phyloP scores from a whole-genome alignment of 2,329 filamentous ascomycete species.

The Calonectria leucothoes region DNA sequence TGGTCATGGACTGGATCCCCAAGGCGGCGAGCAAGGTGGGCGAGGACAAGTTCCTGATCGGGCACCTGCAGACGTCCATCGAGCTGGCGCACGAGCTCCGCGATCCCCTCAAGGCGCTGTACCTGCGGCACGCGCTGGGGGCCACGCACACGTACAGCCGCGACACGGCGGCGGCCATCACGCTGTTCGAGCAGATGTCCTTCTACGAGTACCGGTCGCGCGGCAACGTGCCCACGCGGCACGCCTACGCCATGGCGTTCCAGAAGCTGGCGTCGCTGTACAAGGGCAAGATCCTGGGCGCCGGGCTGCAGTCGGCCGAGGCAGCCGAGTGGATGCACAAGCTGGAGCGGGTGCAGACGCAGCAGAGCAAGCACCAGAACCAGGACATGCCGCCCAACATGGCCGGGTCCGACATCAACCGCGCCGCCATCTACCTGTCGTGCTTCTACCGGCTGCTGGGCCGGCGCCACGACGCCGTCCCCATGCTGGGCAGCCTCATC shows the following conservation, averaged over 20 bases:
- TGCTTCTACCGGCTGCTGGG: constrained; percentile 50
- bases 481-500: constrained; percentile 48
- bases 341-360: constrained; percentile 49
- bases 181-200: constrained; percentile 50
- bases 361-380: constrained; percentile 52
- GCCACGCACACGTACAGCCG: constrained; percentile 49
- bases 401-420: constrained; percentile 55
- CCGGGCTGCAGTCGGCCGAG: constrained; percentile 40
- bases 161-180: constrained; percentile 48
- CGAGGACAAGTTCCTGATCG: constrained; percentile 44
- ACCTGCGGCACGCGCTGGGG: constrained; percentile 52
- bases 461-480: constrained; percentile 39
- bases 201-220: constrained; percentile 52
- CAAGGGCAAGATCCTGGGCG: constrained; percentile 47
- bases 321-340: constrained; percentile 48
- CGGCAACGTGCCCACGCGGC: constrained; percentile 52
- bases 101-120: constrained; percentile 51
- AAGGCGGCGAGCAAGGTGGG: constrained; percentile 51
- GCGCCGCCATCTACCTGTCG: constrained; percentile 53
- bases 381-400: constrained; percentile 53
- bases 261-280: constrained; percentile 53
- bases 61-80: constrained; percentile 47
- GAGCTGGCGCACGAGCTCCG: constrained; percentile 47
- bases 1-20: constrained; percentile 54
- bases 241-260: constrained; percentile 54